A percentile compares a stretch with the other conserved stretches of the same genome.
These are phyloP conservation scores for Cardamine chenopodiifolia DNA, from an alignment of 345 rosid species.

Conservation along the genomic window DNA sequence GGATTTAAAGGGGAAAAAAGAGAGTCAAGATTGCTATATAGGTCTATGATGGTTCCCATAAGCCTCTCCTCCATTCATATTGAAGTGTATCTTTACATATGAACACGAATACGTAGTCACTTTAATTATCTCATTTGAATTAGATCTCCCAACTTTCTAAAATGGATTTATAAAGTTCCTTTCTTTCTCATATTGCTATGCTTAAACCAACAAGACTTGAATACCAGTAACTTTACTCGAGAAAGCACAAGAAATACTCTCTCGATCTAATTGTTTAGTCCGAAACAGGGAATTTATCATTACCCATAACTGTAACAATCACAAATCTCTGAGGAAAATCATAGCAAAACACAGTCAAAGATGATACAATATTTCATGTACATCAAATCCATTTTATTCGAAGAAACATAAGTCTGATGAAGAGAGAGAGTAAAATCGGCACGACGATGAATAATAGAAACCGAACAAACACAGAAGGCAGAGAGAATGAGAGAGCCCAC, in stretches of 20 bases:
- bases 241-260: constrained; percentile 7
- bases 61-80: background rate
- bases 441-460: constrained; percentile 6
- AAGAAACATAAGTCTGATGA: constrained; percentile 14
- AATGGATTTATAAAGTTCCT: background rate
- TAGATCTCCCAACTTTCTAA: background rate
- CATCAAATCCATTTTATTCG: constrained; percentile 37
- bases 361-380: constrained; percentile 43
- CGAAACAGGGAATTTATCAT: constrained; percentile 17
- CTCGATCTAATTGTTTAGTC: constrained; percentile 7
- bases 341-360: constrained; percentile 38
- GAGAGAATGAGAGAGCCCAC: constrained; percentile 22
- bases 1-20: background rate
- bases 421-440: constrained; percentile 12
- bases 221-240: constrained; percentile 1
- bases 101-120: background rate
- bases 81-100: background rate
- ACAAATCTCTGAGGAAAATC: constrained; percentile 28
- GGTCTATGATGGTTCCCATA: background rate
- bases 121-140: background rate
- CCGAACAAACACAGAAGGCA: constrained; percentile 27
- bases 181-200: background rate
- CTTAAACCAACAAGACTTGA: background rate
- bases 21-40: background rate
- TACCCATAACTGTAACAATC: constrained; percentile 21